Base-by-base conservation (phyloP, 306 rosid genomes). In the Lathyrus sativus region DNA sequence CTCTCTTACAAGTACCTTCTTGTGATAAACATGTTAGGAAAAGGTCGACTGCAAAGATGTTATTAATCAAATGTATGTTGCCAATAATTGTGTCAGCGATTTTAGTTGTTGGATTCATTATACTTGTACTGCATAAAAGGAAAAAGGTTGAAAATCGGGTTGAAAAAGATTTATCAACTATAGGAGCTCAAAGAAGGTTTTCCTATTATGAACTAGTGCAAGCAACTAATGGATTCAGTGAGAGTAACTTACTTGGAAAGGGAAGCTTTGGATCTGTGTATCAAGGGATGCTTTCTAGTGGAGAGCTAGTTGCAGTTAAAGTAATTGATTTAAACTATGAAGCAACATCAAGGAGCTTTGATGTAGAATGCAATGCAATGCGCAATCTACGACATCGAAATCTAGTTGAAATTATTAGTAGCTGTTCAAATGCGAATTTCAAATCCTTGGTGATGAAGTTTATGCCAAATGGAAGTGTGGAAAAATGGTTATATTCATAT, bases 381-480 rank as follows among this genome's bases (percentile, higher is more conserved):
- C 71, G 66, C 1, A 76, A 68, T 9, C 46, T 68, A 6, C 42
- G 80, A 1, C 75, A 76, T 31, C 74, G 66, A 3, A 76, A 68
- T 68, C 75, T 76, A 3, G 55, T 68, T 11, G 56, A 69, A 14
- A 68, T 76, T 24, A 31, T 68, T 3, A 61, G 18, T 10, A 69
- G 70, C 28, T 76, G 75, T 31, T 68, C 75, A 11, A 61, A 49
- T 64, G 65, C 6, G 29, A 70, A 76, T 19, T 76, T 76, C 65
- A 68, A 69, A 41, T 64, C 75, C n/a, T 11, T 76, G 28, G 71
- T 76, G 8, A 50, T 76, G 75, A 49, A 76, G 31, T 76, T 60
- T 46, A 68, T 69, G 83, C 7, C 73, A 48, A 70, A 64, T 39
- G 81, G 81, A 57, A 70, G 55, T 29, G 17, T 77, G 0, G 81